Evolutionary conservation across 1,284 basidiomycete genomes (phyloP), one percentile per base, ranked within the genome.

Genomic region (Paramarasmius palmivorus): DNA sequence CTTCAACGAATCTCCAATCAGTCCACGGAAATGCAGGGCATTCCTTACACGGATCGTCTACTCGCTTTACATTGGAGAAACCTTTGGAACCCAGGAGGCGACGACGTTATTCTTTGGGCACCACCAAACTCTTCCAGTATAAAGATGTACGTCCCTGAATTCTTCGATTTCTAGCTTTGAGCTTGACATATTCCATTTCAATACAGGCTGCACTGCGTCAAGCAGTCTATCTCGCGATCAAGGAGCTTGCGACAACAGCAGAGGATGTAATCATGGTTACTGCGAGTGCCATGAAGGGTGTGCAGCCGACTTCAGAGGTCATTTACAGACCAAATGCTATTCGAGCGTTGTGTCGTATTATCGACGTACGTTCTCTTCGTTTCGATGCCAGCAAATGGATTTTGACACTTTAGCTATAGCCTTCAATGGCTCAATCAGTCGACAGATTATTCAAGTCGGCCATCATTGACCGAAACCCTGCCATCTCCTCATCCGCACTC

Each of bases 241-340:
- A 99, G 77, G 97, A 99, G 74, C 83, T 99, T 17, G 91, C 94
- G 26, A 88, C 86, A 40, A 90, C 92, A n/a, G 94, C 97, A 17
- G 94, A 99, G 73, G 97, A 99, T 78, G 93, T 98, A 36, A 98
- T 99, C 66, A 99, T 99, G 95, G 95, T 98, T 63, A 99, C 97
- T 5, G 94, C 92, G 66, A 98, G 95, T 67, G 99, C 99, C 73
- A 98, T 98, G 95, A 99, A 99, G 79, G 96, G 99, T 68, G 99
- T 99, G 93, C 96, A 99, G 68, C 92, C 95, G 49, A 98, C 98
- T 70, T 90, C 95, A 49, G 97, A 99, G 71, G 96, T 98, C 66
- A 95, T 99, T 61, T 99, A 99, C 74, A 83, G 97, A 55, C 93
- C 97, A 37, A 99, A 99, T 71, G 92, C 97, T 29, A 99, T 99